Evolutionary conservation across 805 yeast species (phyloP).

Genomic region (Lipomyces chichibuensis): DNA sequence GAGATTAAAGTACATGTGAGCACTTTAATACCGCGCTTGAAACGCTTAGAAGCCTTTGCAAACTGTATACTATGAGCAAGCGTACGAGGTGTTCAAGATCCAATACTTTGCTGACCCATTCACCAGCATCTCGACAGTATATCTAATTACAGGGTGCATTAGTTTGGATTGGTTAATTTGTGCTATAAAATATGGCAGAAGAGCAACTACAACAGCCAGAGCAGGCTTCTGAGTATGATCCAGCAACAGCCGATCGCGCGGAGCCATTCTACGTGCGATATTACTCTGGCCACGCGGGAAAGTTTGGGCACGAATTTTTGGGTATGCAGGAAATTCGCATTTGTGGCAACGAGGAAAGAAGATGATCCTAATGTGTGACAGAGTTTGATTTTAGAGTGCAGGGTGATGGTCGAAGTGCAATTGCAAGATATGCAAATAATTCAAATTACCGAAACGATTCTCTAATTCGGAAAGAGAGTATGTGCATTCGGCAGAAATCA

Average conservation of each 20-base stretch:
- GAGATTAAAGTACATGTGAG: neutral
- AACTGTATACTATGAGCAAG: too few relatives aligned
- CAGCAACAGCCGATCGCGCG: constrained; percentile 20
- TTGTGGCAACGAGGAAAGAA: neutral
- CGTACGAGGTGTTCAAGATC: neutral
- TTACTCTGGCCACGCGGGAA: constrained; percentile 52
- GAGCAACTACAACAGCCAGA: neutral
- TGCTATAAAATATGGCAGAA: neutral
- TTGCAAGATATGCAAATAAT: constrained; percentile 51
- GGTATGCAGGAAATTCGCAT: constrained; percentile 37
- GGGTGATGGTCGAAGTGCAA: constrained; percentile 43
- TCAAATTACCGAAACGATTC: constrained; percentile 52
- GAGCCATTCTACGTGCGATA: constrained; percentile 49
- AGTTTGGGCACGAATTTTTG: constrained; percentile 53
- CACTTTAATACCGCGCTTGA: neutral
- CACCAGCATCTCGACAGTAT: neutral
- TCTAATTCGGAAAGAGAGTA: constrained; percentile 47
- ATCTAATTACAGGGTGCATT: neutral
- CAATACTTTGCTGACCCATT: neutral
- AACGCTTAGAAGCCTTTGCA: neutral
- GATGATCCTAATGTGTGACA: constrained; percentile 9
- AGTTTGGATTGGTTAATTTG: neutral
- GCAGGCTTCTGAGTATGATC: constrained; percentile 19
- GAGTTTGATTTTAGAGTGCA: constrained; percentile 45
- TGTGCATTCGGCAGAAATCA: constrained; percentile 13